Evolutionary conservation across 2,329 filamentous ascomycete species (phyloP).

Genomic region (Diaporthe sp.): DNA sequence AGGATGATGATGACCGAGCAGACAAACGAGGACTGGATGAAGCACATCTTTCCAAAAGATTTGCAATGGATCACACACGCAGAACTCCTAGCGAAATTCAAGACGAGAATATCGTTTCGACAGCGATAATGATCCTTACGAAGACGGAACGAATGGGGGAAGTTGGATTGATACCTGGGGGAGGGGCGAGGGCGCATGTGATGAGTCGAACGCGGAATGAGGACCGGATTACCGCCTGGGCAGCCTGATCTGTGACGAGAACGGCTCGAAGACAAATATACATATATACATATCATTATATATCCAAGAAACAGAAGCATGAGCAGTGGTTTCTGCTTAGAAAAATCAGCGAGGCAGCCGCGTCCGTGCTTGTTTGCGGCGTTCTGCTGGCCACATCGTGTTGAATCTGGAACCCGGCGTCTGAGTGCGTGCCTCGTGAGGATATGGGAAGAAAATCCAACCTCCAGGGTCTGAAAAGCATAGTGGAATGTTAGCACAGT

Average conservation of each 20-base stretch:
- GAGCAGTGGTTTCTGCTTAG: not conserved
- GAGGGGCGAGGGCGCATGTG: not conserved
- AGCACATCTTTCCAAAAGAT: not conserved
- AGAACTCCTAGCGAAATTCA: not conserved
- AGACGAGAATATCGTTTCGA: not conserved
- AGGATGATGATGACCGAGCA: not conserved
- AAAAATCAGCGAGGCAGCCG: not conserved
- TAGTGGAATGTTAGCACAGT: not conserved
- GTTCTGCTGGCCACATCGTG: not conserved
- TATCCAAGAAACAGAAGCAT: slow-evolving; percentile 6
- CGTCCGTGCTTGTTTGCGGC: not conserved
- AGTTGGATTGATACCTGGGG: slow-evolving; percentile 13
- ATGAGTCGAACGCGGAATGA: not conserved
- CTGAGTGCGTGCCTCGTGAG: not conserved
- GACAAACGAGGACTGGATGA: not conserved
- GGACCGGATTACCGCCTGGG: not conserved
- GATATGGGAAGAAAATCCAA: not conserved
- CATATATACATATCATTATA: not conserved
- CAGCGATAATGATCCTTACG: not conserved
- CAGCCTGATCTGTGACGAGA: slow-evolving; percentile 15
- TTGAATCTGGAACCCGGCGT: not conserved
- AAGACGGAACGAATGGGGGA: not conserved
- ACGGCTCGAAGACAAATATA: slow-evolving; percentile 12
- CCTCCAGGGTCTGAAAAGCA: not conserved
- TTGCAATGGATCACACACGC: not conserved